A percentile compares a stretch with the other conserved stretches of the same genome.
These are phyloP conservation scores for Didymella glomerata DNA, from an alignment of 2,329 filamentous ascomycete species.

Conservation along the genomic window DNA sequence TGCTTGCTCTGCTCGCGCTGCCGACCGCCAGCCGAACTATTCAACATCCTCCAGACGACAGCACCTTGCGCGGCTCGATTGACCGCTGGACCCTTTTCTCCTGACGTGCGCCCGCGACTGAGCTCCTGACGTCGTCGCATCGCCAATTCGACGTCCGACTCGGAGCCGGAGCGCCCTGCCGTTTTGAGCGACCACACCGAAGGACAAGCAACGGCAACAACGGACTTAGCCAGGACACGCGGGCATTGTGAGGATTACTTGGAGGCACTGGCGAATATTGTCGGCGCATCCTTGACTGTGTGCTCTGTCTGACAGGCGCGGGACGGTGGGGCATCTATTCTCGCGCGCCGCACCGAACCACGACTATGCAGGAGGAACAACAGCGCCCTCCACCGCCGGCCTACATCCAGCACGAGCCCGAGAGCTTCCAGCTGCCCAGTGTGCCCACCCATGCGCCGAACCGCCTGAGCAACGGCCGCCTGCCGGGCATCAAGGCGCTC, in stretches of 20 bases:
- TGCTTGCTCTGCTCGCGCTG: constrained; percentile 18
- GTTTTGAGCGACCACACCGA: constrained; percentile 22
- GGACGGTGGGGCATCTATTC: constrained; percentile 4
- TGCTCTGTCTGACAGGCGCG: constrained; percentile 9
- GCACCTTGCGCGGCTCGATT: constrained; percentile 7
- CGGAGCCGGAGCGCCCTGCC: constrained; percentile 26
- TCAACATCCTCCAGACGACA: background rate
- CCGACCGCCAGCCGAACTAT: constrained; percentile 5
- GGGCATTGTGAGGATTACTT: background rate
- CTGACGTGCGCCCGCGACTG: constrained; percentile 3
- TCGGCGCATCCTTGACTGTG: background rate
- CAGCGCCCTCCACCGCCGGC: constrained; percentile 55
- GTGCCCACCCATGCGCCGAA: constrained; percentile 51
- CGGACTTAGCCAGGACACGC: constrained; percentile 1
- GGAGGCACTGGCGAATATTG: background rate
- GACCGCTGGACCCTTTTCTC: constrained; percentile 11
- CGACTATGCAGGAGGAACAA: constrained; percentile 44
- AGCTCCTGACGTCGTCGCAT: constrained; percentile 27
- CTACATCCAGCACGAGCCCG: constrained; percentile 54
- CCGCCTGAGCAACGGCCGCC: constrained; percentile 35
- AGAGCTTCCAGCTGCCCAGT: constrained; percentile 53
- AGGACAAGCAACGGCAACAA: constrained; percentile 20
- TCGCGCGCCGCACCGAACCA: background rate
- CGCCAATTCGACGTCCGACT: constrained; percentile 21
- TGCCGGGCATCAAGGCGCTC: constrained; percentile 57